Evolutionary conservation across 2,329 filamentous ascomycete species (phyloP).

Genomic region (Hirsutella rhossiliensis): DNA sequence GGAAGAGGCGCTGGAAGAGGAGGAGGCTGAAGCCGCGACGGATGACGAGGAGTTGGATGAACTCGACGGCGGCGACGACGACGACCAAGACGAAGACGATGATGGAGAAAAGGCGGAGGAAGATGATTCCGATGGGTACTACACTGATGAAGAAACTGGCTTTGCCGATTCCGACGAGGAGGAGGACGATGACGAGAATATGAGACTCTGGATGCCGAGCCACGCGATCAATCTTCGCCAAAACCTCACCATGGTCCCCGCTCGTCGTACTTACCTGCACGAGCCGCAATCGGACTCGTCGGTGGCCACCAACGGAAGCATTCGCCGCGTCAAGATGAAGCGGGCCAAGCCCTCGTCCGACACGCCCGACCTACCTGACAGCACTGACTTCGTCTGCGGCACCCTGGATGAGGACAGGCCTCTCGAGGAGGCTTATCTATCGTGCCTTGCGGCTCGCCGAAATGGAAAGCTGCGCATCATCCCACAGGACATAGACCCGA

Average conservation of each 20-base stretch:
- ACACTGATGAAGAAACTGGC: slow-evolving; percentile 59
- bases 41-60: slow-evolving; percentile 36
- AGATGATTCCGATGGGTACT: slow-evolving; percentile 55
- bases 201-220: slow-evolving; percentile 43
- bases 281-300: slow-evolving; percentile 50
- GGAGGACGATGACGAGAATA: slow-evolving; percentile 51
- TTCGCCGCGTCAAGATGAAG: slow-evolving; percentile 12
- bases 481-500: slow-evolving; percentile 96
- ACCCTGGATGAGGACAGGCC: slow-evolving; percentile 92
- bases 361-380: slow-evolving; percentile 82
- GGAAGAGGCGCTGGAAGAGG: slow-evolving; percentile 71
- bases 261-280: slow-evolving; percentile 24
- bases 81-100: slow-evolving; percentile 38
- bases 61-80: slow-evolving; percentile 38
- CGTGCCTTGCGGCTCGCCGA: slow-evolving; percentile 69
- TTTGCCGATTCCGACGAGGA: slow-evolving; percentile 60
- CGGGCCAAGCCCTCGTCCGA: slow-evolving; percentile 23
- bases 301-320: slow-evolving; percentile 30
- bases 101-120: slow-evolving; percentile 41
- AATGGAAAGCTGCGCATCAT: slow-evolving; percentile 69
- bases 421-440: slow-evolving; percentile 86
- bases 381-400: slow-evolving; percentile 97
- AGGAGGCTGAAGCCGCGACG: slow-evolving; percentile 36
- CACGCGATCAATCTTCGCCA: slow-evolving; percentile 23
- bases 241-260: slow-evolving; percentile 20